Evolutionary conservation across 148 eudicot genomes (phyloP).

Genomic region (Camellia japonica): DNA sequence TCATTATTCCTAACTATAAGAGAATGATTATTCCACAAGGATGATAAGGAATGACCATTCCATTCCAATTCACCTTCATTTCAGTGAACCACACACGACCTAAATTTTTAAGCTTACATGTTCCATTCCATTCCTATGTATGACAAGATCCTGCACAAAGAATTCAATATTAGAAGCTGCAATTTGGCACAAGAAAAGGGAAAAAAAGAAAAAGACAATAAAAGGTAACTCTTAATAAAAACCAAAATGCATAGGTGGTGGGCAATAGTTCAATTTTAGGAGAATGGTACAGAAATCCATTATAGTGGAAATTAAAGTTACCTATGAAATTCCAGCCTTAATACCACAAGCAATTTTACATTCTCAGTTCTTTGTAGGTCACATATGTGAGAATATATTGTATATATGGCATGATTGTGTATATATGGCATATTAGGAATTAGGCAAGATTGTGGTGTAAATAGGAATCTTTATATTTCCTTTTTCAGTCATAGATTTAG

Average conservation of each 20-base stretch:
- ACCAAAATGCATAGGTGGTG: not conserved
- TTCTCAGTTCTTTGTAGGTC: not conserved
- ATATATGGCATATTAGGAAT: too few relatives aligned
- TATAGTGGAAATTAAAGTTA: not conserved
- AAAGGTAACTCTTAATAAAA: not conserved
- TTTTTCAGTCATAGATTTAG: too few relatives aligned
- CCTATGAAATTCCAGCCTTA: not conserved
- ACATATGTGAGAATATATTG: not conserved
- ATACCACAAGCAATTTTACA: not conserved
- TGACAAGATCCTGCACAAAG: constrained; percentile 58
- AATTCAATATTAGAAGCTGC: constrained; percentile 22
- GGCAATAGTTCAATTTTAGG: not conserved
- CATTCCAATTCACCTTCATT: too few relatives aligned
- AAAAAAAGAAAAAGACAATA: not conserved
- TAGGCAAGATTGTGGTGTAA: too few relatives aligned
- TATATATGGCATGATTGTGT: too few relatives aligned
- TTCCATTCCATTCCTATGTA: constrained; percentile 46
- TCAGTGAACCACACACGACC: too few relatives aligned
- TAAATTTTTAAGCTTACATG: constrained; percentile 36
- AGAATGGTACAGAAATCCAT: not conserved
- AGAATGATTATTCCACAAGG: too few relatives aligned
- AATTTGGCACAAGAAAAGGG: not conserved
- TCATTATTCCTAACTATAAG: too few relatives aligned
- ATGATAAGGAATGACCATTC: too few relatives aligned
- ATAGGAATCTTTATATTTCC: too few relatives aligned